A percentile compares a stretch with the other conserved stretches of the same genome.
Evolutionary conservation across 2,329 filamentous ascomycete genomes (phyloP).

Genomic region (Fusarium sp.): DNA sequence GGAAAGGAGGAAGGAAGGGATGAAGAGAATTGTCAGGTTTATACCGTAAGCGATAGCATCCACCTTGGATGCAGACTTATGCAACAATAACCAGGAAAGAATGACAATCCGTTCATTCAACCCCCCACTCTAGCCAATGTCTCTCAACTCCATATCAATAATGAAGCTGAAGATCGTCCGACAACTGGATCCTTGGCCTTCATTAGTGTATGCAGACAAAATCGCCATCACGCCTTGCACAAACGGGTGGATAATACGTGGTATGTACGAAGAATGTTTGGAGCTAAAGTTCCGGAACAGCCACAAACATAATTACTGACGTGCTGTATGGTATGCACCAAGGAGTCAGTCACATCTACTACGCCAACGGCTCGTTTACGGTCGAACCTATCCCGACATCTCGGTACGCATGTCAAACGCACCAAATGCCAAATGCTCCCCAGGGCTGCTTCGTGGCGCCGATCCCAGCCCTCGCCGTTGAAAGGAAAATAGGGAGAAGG

Average conservation of each 20-base stretch:
- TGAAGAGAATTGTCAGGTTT: not conserved
- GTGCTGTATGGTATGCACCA: not conserved
- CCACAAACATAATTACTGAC: not conserved
- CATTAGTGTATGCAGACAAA: constrained; percentile 1
- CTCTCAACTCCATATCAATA: not conserved
- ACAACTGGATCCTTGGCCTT: not conserved
- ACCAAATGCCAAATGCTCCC: constrained; percentile 1
- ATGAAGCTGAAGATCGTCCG: not conserved
- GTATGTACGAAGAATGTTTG: not conserved
- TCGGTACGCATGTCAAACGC: constrained; percentile 4
- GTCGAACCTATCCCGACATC: constrained; percentile 1
- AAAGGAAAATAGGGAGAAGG: constrained; percentile 32
- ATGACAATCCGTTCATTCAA: not conserved
- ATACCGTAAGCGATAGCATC: not conserved
- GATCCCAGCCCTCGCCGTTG: constrained; percentile 19
- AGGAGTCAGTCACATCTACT: not conserved
- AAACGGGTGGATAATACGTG: not conserved
- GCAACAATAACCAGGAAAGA: not conserved
- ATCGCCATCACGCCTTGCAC: not conserved
- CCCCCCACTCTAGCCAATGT: not conserved
- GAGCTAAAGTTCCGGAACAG: constrained; percentile 4
- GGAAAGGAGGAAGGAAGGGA: not conserved
- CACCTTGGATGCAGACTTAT: not conserved
- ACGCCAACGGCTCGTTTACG: constrained; percentile 13
- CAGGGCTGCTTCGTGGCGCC: constrained; percentile 26